A percentile compares a stretch with the other conserved stretches of the same genome.
Evolutionary conservation across 108 stramenopile genomes (phyloP).

Genomic region (Aureococcus anophagefferens): DNA sequence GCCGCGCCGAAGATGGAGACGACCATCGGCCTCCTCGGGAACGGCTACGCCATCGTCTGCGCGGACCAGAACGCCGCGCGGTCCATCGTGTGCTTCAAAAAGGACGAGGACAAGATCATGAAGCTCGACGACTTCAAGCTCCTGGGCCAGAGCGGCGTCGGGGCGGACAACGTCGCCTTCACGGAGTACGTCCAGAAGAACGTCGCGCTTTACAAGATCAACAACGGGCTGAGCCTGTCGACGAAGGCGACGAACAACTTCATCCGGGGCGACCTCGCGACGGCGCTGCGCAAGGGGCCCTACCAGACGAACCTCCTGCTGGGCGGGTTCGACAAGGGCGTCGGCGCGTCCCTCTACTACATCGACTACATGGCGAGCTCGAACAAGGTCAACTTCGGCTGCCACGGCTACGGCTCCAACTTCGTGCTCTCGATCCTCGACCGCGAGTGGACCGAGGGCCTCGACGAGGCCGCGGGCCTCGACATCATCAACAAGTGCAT

Average conservation of each 20-base stretch:
- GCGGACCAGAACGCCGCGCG: conserved; percentile 12
- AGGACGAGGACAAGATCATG: conserved; percentile 16
- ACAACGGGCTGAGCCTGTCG: conserved; percentile 76
- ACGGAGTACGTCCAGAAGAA: conserved; percentile 90
- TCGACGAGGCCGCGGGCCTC: conserved; percentile 67
- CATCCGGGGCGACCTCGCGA: conserved; percentile 81
- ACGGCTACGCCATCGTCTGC: conserved; percentile 7
- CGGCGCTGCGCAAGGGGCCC: conserved; percentile 84
- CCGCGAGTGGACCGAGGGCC: conserved; percentile 67
- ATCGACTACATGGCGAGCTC: conserved; percentile 81
- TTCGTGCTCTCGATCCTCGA: conserved; percentile 91
- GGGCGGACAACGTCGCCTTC: conserved; percentile 76
- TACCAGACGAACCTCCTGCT: conserved; percentile 89
- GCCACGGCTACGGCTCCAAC: conserved; percentile 72
- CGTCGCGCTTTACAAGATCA: conserved; percentile 82
- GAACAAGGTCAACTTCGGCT: conserved; percentile 38
- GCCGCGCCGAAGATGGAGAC: neutral
- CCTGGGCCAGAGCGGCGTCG: conserved; percentile 41
- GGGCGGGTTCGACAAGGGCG: conserved; percentile 72
- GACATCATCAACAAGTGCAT: conserved; percentile 74
- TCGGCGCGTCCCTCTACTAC: conserved; percentile 63
- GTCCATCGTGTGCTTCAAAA: conserved; percentile 12
- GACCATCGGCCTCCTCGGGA: neutral
- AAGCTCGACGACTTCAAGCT: neutral
- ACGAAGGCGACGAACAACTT: conserved; percentile 88